phyloP scores from a whole-genome alignment of 148 eudicot species.

The Rhododendron ferrugineum region DNA sequence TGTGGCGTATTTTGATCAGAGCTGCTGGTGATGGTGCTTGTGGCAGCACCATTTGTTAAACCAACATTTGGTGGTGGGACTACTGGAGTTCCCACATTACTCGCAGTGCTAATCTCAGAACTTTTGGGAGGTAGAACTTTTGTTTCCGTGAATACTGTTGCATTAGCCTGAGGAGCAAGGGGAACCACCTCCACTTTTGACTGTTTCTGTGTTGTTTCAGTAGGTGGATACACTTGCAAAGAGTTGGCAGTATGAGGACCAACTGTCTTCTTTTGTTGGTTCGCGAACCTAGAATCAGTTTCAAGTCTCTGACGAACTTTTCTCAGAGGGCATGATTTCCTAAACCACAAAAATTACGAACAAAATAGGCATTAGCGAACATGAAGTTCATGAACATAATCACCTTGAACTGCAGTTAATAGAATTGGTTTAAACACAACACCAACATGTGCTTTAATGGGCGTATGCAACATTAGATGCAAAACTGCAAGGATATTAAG shows the following conservation, averaged over 20 bases:
- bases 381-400: not conserved
- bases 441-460: not conserved
- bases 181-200: conserved; percentile 10
- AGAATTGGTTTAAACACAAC: not conserved
- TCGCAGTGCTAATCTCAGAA: not conserved
- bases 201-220: conserved; percentile 14
- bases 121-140: not conserved
- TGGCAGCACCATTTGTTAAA: not conserved
- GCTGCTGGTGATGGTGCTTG: not conserved
- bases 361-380: not conserved
- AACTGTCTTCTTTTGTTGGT: conserved; percentile 28
- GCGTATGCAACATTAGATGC: not conserved
- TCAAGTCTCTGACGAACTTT: conserved; percentile 84
- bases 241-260: conserved; percentile 25
- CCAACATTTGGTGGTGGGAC: not conserved
- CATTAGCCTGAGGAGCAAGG: conserved; percentile 5
- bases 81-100: not conserved
- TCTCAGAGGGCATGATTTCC: conserved; percentile 78
- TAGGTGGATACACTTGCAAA: conserved; percentile 22
- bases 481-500: not conserved
- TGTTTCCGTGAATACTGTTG: not conserved
- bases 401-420: not conserved
- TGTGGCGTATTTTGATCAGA: not conserved
- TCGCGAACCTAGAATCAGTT: conserved; percentile 40
- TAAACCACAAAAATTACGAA: conserved; percentile 17